These are phyloP conservation scores for Lodderomyces pseudojiufengensis DNA, from an alignment of 1,139 yeast species.

Conservation along the genomic window DNA sequence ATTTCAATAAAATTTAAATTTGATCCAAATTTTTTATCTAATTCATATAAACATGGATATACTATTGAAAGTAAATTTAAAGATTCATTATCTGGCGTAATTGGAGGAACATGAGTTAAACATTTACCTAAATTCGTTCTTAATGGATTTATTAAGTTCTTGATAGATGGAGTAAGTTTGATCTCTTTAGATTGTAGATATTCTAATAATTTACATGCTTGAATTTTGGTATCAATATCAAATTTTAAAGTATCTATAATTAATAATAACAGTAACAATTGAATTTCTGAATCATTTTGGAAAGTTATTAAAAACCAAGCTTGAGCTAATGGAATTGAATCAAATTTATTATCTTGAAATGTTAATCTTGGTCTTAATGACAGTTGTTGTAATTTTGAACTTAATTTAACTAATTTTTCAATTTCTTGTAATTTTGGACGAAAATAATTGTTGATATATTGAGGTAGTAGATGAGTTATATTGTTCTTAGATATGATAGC, in stretches of 20 bases:
- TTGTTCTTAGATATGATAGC: slow-evolving; percentile 8
- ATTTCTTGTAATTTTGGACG: slow-evolving; percentile 5
- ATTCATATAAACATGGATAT: slow-evolving; percentile 16
- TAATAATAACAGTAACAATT: slow-evolving; percentile 49
- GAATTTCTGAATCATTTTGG: slow-evolving; percentile 19
- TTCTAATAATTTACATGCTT: slow-evolving; percentile 29
- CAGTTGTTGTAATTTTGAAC: slow-evolving; percentile 1
- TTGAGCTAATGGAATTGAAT: slow-evolving; percentile 19
- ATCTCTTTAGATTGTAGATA: slow-evolving; percentile 15
- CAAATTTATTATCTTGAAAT: slow-evolving; percentile 14
- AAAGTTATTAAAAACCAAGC: slow-evolving; percentile 27
- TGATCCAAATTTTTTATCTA: slow-evolving; percentile 6
- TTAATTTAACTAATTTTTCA: slow-evolving; percentile 17
- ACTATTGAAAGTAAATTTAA: slow-evolving; percentile 21
- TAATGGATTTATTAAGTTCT: slow-evolving; percentile 3
- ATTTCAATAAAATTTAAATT: slow-evolving; percentile 12
- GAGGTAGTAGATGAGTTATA: slow-evolving; percentile 6
- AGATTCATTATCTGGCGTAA: slow-evolving; percentile 32
- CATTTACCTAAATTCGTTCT: slow-evolving; percentile 22
- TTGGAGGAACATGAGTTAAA: slow-evolving; percentile 44
- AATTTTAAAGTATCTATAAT: slow-evolving; percentile 49
- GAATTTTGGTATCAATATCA: slow-evolving; percentile 40
- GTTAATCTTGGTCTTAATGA: slow-evolving; percentile 19
- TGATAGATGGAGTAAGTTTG: background rate
- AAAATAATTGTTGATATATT: slow-evolving; percentile 9